Conservation (phyloP, 2,329 filamentous ascomycete genomes). For the Graphiopsis chlorocephala region DNA sequence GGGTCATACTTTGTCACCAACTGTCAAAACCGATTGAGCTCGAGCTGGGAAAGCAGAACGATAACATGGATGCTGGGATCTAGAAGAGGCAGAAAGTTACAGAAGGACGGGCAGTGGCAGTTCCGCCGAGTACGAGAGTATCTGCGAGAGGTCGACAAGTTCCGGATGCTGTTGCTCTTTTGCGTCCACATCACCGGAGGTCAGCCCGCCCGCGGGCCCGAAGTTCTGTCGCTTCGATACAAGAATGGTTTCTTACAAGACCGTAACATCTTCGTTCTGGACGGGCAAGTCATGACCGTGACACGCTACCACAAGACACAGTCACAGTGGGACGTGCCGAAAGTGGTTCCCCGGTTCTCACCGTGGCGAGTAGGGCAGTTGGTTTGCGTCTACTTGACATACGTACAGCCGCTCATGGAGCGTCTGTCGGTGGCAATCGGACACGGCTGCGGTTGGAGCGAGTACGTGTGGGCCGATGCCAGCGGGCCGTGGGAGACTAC, state of each 20-base stretch:
- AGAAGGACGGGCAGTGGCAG: not conserved
- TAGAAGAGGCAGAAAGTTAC: not conserved
- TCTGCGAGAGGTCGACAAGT: constrained; percentile 17
- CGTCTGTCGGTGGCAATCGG: not conserved
- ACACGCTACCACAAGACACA: constrained; percentile 22
- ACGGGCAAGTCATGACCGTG: constrained; percentile 21
- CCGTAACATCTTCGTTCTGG: constrained; percentile 19
- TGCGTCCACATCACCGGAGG: constrained; percentile 22
- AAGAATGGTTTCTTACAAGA: constrained; percentile 19
- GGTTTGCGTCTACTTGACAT: not conserved
- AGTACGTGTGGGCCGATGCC: not conserved
- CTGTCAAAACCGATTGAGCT: not conserved
- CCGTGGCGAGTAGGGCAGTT: not conserved
- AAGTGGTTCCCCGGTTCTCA: not conserved
- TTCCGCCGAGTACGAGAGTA: constrained; percentile 13
- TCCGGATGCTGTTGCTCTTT: constrained; percentile 18
- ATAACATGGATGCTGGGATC: not conserved
- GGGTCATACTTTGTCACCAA: not conserved
- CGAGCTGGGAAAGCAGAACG: not conserved
- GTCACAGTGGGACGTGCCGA: not conserved
- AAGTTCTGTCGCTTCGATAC: constrained; percentile 19
- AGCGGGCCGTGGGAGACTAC: not conserved
- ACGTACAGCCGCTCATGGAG: not conserved
- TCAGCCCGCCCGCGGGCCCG: constrained; percentile 20
- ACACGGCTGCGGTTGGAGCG: not conserved